Evolutionary conservation across 108 stramenopile species (phyloP).

Genomic region (Skeletonema costatum): DNA sequence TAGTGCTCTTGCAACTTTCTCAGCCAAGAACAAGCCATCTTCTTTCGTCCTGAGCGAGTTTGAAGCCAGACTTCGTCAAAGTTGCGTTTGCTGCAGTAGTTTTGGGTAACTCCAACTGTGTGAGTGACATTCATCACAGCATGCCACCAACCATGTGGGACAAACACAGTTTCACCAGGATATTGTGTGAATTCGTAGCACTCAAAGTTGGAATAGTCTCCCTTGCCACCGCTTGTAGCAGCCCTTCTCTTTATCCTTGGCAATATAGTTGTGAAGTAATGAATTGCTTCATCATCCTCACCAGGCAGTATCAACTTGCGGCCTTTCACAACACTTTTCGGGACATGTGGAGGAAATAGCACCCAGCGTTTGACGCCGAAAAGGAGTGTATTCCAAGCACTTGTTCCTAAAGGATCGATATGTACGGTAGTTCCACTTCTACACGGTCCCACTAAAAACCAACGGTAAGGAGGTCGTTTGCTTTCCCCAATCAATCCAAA

Average conservation of each 20-base stretch:
- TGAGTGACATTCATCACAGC: constrained; percentile 96
- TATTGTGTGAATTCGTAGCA: constrained; percentile 97
- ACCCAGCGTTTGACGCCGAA: constrained; percentile 96
- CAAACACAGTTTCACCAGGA: constrained; percentile 95
- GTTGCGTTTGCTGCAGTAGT: constrained; percentile 92
- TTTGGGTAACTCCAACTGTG: constrained; percentile 97
- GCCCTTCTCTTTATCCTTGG: constrained; percentile 88
- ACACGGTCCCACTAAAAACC: constrained; percentile 93
- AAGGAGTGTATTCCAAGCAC: constrained; percentile 98
- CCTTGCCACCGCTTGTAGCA: constrained; percentile 17
- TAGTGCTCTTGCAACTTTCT: constrained; percentile 59
- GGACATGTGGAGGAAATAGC: constrained; percentile 92
- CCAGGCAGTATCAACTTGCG: constrained; percentile 58
- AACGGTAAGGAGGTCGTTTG: constrained; percentile 97
- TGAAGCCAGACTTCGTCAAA: constrained; percentile 94
- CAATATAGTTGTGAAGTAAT: constrained; percentile 93
- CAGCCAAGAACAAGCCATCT: constrained; percentile 95
- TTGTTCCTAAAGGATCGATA: constrained; percentile 95
- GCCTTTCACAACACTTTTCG: constrained; percentile 90
- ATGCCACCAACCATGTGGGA: constrained; percentile 99
- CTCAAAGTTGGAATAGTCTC: constrained; percentile 69
- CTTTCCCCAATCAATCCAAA: constrained; percentile 90
- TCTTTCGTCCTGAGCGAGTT: constrained; percentile 90
- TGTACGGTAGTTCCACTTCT: constrained; percentile 94
- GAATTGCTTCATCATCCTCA: constrained; percentile 99